Base-by-base conservation (phyloP, 2,329 filamentous ascomycete species). In the Calonectria naviculata region DNA sequence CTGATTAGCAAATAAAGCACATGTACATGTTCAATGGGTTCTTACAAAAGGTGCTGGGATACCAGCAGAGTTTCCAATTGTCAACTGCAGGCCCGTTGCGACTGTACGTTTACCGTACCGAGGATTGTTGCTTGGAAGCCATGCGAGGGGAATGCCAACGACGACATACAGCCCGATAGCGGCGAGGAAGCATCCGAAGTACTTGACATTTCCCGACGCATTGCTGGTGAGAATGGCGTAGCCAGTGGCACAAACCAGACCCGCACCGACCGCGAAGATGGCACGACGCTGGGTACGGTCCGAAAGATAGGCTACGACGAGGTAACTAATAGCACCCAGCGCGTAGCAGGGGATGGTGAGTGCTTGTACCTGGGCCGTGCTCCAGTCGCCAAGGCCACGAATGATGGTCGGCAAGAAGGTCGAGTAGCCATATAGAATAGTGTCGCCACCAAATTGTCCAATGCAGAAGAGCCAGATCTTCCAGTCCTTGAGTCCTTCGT, bases 331-430 rank as follows among this genome's bases (percentile, higher is more conserved):
- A 0, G 90, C 91, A 0, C 91, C 91, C 4, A 92, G 77, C 0
- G 86, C 86, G 71, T 93, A 93, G 79, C 90, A 92, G 1, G 92
- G 91, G 44, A 93, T 92, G 0, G 91, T 93, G 21, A 93, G 84
- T n/a, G 90, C 89, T 76, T 93, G 91, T 0, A 92, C 87, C 47
- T 83, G 73, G 2, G 77, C 73, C 0, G 24, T 74, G n/a, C 69
- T 72, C 79, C 79, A 79, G 62, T 90, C 84, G 0, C 90, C 86
- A 63, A 93, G 86, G 0, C 87, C 89, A 24, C 87, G 83, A 76
- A 93, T 93, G 65, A 93, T 93, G 0, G 91, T 93, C 0, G 91
- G 91, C 42, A 93, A 80, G 75, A 93, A 93, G 1, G 90, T 92
- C 63, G 87, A 89, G 78, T 89, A 92, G 3, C 80, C 80, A 73